These are phyloP conservation scores for Trichoderma erinaceum DNA, from an alignment of 495 filamentous ascomycete genomes.

Conservation along the genomic window DNA sequence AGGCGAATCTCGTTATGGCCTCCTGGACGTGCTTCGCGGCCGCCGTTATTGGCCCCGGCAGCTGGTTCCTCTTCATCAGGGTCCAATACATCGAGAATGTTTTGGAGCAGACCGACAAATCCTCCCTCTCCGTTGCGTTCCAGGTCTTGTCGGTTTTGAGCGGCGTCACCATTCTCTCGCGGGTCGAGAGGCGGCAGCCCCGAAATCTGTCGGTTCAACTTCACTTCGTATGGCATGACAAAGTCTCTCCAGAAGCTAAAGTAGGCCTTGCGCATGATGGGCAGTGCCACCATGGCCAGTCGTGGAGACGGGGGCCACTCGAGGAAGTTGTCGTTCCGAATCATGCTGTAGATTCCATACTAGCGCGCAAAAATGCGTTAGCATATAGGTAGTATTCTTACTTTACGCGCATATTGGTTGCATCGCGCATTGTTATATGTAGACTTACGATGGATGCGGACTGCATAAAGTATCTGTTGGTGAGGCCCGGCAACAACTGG, in stretches of 20 bases:
- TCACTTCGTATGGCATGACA: constrained; percentile 55
- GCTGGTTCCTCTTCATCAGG: constrained; percentile 12
- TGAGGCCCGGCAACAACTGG: constrained; percentile 27
- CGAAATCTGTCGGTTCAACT: constrained; percentile 43
- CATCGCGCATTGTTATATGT: neutral
- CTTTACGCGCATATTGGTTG: neutral
- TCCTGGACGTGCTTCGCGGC: neutral
- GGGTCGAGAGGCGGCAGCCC: constrained; percentile 22
- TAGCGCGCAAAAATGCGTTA: constrained; percentile 15
- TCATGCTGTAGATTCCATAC: constrained; percentile 22
- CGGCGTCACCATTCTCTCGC: neutral
- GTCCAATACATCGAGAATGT: constrained; percentile 14
- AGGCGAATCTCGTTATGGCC: neutral
- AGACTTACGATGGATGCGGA: constrained; percentile 30
- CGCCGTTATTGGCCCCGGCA: constrained; percentile 2
- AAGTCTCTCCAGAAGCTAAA: constrained; percentile 57
- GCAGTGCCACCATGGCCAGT: constrained; percentile 63
- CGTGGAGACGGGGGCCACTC: constrained; percentile 69
- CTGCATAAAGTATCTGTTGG: constrained; percentile 29
- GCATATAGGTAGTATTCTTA: neutral
- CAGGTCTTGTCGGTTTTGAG: neutral
- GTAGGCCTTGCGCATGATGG: constrained; percentile 62
- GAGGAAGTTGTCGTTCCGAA: constrained; percentile 24
- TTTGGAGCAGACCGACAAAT: neutral
- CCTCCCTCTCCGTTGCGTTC: constrained; percentile 9